Percentiles rank a stretch among this genome's conserved stretches.
These are phyloP conservation scores for Rhizopus stolonifer DNA, from an alignment of 371 early-diverging fungal species.

Conservation along the genomic window DNA sequence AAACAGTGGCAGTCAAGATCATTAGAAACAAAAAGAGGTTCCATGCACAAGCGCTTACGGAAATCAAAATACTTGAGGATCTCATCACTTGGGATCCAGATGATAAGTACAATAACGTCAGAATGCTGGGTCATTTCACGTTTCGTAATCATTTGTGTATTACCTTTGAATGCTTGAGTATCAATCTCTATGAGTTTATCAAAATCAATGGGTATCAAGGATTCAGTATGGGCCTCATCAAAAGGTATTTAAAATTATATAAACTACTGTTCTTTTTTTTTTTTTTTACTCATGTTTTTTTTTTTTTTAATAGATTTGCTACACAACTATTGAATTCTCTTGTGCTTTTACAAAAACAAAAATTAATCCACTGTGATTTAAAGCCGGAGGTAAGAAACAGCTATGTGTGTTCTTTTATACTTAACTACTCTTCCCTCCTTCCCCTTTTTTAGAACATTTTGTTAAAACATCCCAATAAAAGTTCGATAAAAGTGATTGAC, in stretches of 20 bases:
- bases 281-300: no score
- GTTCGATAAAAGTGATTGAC: conserved; percentile 88
- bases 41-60: conserved; percentile 84
- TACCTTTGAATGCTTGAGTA: conserved; percentile 83
- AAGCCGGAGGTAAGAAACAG: conserved; percentile 83
- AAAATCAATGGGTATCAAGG: conserved; percentile 84
- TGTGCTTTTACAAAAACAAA: conserved; percentile 55
- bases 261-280: not conserved
- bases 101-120: conserved; percentile 65
- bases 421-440: no score
- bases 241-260: conserved; percentile 26
- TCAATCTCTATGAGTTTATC: conserved; percentile 89
- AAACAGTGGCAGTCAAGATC: conserved; percentile 85
- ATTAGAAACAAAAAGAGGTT: conserved; percentile 88
- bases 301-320: conserved; percentile 43
- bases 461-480: conserved; percentile 53
- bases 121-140: conserved; percentile 79
- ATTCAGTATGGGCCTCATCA: conserved; percentile 66
- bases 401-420: no score
- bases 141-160: conserved; percentile 90
- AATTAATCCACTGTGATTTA: conserved; percentile 89
- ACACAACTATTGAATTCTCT: conserved; percentile 78
- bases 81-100: conserved; percentile 65
- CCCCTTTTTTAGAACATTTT: conserved; percentile 63
- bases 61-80: conserved; percentile 78